Conservation (phyloP, 148 eudicot species). For the Amaranthus hypochondriacus region DNA sequence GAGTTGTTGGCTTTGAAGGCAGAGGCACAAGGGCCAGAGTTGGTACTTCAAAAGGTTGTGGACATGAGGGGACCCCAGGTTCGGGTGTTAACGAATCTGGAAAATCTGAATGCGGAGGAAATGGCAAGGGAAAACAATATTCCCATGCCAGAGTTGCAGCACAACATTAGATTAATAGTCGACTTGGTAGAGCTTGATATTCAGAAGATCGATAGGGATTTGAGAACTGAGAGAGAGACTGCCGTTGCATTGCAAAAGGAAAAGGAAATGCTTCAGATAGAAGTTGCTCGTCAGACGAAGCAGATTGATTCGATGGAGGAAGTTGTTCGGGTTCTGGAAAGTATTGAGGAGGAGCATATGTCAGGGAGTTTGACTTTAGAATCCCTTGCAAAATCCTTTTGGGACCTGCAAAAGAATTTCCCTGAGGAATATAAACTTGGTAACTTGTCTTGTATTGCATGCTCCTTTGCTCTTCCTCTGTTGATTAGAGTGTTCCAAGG, state of each 20-base stretch:
- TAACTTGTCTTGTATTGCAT: conserved; percentile 70
- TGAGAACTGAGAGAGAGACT: conserved; percentile 79
- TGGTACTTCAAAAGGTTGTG: conserved; percentile 62
- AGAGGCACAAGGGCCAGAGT: conserved; percentile 50
- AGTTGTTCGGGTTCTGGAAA: conserved; percentile 46
- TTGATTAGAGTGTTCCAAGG: conserved; percentile 81
- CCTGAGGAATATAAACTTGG: conserved; percentile 64
- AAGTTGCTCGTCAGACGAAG: conserved; percentile 50
- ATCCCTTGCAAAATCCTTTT: conserved; percentile 52
- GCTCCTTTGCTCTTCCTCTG: conserved; percentile 71
- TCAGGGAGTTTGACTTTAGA: conserved; percentile 60
- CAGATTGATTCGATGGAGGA: conserved; percentile 60
- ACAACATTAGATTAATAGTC: conserved; percentile 63
- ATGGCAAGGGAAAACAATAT: conserved; percentile 59
- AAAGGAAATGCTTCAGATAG: conserved; percentile 64
- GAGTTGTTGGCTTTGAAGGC: conserved; percentile 75
- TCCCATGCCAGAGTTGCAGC: conserved; percentile 92
- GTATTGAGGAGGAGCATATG: conserved; percentile 37
- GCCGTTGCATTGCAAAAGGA: conserved; percentile 65
- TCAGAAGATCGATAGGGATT: conserved; percentile 61
- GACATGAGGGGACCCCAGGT: conserved; percentile 97
- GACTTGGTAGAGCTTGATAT: conserved; percentile 68
- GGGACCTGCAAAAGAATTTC: conserved; percentile 49
- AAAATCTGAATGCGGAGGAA: conserved; percentile 81
- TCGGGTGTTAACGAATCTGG: conserved; percentile 71